A percentile compares a stretch with the other conserved stretches of the same genome.
Conservation (phyloP, 345 rosid species). For the Salix koriyanagi region DNA sequence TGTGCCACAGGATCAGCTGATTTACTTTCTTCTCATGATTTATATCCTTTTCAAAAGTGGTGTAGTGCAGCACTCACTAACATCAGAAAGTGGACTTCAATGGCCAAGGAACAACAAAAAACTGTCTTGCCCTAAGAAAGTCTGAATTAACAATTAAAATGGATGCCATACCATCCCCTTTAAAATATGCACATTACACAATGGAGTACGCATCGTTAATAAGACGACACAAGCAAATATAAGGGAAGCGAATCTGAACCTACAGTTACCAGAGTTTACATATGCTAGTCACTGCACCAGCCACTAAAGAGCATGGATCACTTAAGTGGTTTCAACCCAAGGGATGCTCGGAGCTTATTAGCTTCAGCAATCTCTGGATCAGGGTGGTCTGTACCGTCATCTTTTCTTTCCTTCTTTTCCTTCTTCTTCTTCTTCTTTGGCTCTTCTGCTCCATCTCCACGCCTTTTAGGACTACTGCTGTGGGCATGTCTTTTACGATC, state of each 20-base stretch:
- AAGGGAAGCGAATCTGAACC: not conserved
- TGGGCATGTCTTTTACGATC: slow-evolving; percentile 69
- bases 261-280: not conserved
- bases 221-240: not conserved
- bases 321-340: slow-evolving; percentile 69
- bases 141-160: not conserved
- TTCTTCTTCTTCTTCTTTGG: slow-evolving; percentile 63
- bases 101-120: not conserved
- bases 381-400: slow-evolving; percentile 78
- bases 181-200: not conserved
- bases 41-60: no score
- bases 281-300: not conserved
- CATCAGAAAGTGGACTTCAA: not conserved
- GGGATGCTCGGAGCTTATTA: slow-evolving; percentile 67
- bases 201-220: not conserved
- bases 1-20: not conserved
- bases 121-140: not conserved
- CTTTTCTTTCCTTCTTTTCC: slow-evolving; percentile 67
- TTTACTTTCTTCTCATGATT: not conserved
- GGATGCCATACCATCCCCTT: not conserved
- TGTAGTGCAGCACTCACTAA: not conserved
- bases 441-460: slow-evolving; percentile 45
- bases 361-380: slow-evolving; percentile 94
- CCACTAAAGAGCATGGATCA: not conserved
- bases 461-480: slow-evolving; percentile 53